These are phyloP conservation scores for Sporopachydermia lactativora DNA, from an alignment of 805 yeast genomes.

Conservation along the genomic window DNA sequence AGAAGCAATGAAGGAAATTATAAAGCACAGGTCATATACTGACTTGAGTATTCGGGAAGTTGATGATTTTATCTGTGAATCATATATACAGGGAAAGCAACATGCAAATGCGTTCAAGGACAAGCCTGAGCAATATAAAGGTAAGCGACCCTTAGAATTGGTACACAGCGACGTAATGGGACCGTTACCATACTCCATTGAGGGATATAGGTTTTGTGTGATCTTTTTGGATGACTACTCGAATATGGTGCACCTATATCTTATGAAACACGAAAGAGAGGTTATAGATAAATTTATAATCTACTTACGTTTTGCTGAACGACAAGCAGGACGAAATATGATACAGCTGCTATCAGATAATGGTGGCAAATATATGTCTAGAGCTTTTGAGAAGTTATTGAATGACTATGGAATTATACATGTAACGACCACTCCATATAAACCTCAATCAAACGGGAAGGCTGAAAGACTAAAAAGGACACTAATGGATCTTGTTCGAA, in stretches of 20 bases:
- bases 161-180: background rate
- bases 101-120: no score
- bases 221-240: no score
- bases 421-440: background rate
- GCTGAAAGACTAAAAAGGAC: background rate
- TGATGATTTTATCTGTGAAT: no score
- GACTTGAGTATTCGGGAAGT: no score
- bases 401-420: background rate
- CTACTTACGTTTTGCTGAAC: background rate
- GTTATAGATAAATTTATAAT: background rate
- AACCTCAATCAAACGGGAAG: background rate
- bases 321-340: background rate
- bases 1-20: no score
- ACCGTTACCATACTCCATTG: background rate
- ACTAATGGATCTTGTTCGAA: background rate
- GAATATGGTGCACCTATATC: no score
- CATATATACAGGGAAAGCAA: no score
- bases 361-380: constrained; percentile 1
- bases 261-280: background rate
- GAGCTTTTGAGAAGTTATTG: background rate
- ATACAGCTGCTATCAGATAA: background rate
- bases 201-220: no score
- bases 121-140: no score
- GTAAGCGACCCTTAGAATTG: background rate
- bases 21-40: no score